These are phyloP conservation scores for Raphanus sativus DNA, from an alignment of 345 rosid genomes.

Conservation along the genomic window DNA sequence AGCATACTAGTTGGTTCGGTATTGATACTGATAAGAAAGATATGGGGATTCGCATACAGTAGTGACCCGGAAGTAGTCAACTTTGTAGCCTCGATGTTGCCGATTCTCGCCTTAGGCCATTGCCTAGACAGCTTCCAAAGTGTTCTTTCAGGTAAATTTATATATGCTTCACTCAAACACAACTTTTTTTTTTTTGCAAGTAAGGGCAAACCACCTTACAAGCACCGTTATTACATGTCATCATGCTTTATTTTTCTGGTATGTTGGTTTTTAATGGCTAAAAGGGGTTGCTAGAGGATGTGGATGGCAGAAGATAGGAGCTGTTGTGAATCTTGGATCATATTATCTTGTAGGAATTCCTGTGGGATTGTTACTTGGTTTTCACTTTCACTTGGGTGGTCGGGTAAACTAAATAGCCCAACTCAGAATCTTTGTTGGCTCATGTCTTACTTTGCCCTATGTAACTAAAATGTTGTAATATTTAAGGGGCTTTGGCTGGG, in stretches of 20 bases:
- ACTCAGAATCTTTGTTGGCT: neutral
- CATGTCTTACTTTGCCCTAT: neutral
- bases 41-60: slow-evolving; percentile 51
- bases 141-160: slow-evolving; percentile 46
- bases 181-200: slow-evolving; percentile 12
- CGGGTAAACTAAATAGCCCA: slow-evolving; percentile 28
- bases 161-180: neutral
- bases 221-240: neutral
- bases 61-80: slow-evolving; percentile 41
- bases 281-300: slow-evolving; percentile 58
- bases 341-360: slow-evolving; percentile 53
- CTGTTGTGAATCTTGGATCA: slow-evolving; percentile 46
- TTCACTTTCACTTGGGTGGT: slow-evolving; percentile 42
- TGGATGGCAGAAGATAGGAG: slow-evolving; percentile 58
- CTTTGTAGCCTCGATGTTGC: slow-evolving; percentile 40
- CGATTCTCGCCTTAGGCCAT: slow-evolving; percentile 42
- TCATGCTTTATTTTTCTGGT: neutral
- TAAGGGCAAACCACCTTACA: neutral
- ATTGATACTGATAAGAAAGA: slow-evolving; percentile 39
- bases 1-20: slow-evolving; percentile 45
- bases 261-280: neutral
- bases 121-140: slow-evolving; percentile 45
- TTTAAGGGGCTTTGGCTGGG: slow-evolving; percentile 59
- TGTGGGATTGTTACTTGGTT: slow-evolving; percentile 42
- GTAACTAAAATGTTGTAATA: neutral